These are phyloP conservation scores for Trichoderma koningii DNA, from an alignment of 2,329 filamentous ascomycete species.

Conservation along the genomic window DNA sequence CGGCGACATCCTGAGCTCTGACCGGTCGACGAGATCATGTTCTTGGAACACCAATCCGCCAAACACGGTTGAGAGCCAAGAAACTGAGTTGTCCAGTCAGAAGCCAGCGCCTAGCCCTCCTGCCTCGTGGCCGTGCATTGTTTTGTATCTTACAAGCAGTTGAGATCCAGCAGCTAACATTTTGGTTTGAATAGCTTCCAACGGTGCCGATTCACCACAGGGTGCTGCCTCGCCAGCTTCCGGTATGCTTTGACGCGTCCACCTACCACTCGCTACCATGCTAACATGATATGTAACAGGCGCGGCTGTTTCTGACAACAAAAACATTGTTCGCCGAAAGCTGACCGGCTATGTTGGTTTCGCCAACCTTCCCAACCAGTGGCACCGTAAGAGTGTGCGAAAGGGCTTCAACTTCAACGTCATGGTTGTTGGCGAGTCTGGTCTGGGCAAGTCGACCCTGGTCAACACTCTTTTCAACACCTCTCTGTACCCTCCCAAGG, in stretches of 20 bases:
- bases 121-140: constrained; percentile 19
- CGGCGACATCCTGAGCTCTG: constrained; percentile 17
- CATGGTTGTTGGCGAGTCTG: constrained; percentile 99
- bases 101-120: constrained; percentile 29
- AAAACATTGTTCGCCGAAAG: constrained; percentile 97
- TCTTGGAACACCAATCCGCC: constrained; percentile 7
- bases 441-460: constrained; percentile 96
- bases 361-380: constrained; percentile 98
- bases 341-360: constrained; percentile 98
- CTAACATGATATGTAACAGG: constrained; percentile 41
- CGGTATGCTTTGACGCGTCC: constrained; percentile 42
- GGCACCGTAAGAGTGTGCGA: constrained; percentile 99
- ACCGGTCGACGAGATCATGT: constrained; percentile 21
- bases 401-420: constrained; percentile 99
- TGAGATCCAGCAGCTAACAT: constrained; percentile 41
- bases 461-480: constrained; percentile 99
- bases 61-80: constrained; percentile 1
- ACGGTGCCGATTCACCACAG: constrained; percentile 49
- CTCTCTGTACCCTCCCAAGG: constrained; percentile 96
- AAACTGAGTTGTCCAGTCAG: constrained; percentile 40
- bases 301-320: constrained; percentile 65
- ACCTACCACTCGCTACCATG: constrained; percentile 37
- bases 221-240: constrained; percentile 46
- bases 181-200: constrained; percentile 45
- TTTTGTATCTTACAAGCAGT: not conserved